These are phyloP conservation scores for Trypanosoma boissoni DNA, from an alignment of 208 protist species.

Conservation along the genomic window DNA sequence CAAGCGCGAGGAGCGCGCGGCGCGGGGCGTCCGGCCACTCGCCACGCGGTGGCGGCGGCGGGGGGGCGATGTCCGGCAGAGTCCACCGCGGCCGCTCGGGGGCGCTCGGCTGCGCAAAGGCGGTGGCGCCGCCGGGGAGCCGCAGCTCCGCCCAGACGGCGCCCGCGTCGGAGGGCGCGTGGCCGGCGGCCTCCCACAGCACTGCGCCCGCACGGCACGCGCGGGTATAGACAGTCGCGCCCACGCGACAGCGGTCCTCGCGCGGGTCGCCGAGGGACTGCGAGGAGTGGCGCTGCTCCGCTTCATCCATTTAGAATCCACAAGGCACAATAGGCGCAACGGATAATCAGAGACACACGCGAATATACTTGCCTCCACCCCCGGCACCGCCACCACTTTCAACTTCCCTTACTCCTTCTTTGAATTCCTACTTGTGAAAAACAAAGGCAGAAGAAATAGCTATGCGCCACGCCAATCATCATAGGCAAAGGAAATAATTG, in stretches of 20 bases:
- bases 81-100: constrained; percentile 8
- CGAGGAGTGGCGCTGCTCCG: too few species aligned
- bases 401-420: too few species aligned
- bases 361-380: too few species aligned
- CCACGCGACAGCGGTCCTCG: background rate
- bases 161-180: constrained; percentile 15
- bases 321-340: too few species aligned
- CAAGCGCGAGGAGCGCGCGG: too few species aligned
- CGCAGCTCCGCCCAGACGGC: constrained; percentile 18
- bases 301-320: too few species aligned
- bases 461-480: background rate
- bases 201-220: constrained; percentile 4
- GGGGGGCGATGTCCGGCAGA: constrained; percentile 20
- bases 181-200: constrained; percentile 27
- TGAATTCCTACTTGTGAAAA: constrained; percentile 2
- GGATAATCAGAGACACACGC: too few species aligned
- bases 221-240: constrained; percentile 4
- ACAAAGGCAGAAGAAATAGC: background rate
- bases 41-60: too few species aligned
- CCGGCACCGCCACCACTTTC: too few species aligned
- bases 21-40: too few species aligned
- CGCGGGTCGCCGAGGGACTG: too few species aligned
- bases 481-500: background rate
- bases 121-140: constrained; percentile 12
- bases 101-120: constrained; percentile 9